These are phyloP conservation scores for Fusarium poae DNA, from an alignment of 2,329 filamentous ascomycete genomes.

Conservation along the genomic window DNA sequence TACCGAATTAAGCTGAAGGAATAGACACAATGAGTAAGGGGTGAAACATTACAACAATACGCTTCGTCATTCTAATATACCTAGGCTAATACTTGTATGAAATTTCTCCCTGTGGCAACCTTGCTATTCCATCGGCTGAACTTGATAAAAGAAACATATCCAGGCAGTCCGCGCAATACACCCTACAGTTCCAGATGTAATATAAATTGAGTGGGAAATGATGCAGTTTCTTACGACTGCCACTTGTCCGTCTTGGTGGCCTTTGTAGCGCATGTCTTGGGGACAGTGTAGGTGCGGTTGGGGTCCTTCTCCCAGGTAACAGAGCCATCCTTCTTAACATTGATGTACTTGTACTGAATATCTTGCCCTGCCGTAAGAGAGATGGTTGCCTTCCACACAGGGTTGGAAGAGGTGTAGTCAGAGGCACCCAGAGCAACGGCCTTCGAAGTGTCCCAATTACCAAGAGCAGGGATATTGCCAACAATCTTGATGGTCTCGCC, in stretches of 20 bases:
- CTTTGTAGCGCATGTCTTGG: constrained; percentile 49
- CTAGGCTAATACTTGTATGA: background rate
- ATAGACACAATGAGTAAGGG: background rate
- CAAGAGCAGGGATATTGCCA: constrained; percentile 70
- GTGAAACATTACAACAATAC: background rate
- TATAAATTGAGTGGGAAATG: background rate
- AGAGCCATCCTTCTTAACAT: constrained; percentile 65
- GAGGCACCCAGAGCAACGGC: constrained; percentile 70
- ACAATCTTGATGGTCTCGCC: constrained; percentile 76
- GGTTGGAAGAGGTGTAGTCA: constrained; percentile 70
- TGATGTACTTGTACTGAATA: constrained; percentile 78
- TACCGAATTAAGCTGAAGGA: background rate
- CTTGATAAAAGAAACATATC: background rate
- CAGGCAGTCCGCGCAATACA: background rate
- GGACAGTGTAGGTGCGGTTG: constrained; percentile 58
- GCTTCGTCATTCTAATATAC: background rate
- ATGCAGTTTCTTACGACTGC: constrained; percentile 40
- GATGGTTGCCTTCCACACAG: constrained; percentile 71
- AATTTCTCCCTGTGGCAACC: background rate
- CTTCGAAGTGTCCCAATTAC: constrained; percentile 69
- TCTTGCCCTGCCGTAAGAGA: constrained; percentile 66
- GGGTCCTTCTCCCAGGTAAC: constrained; percentile 75
- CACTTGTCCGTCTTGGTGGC: constrained; percentile 50
- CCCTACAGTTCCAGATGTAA: background rate
- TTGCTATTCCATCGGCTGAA: background rate